Conservation (phyloP, 805 yeast genomes). For the Ogataea naganishii region DNA sequence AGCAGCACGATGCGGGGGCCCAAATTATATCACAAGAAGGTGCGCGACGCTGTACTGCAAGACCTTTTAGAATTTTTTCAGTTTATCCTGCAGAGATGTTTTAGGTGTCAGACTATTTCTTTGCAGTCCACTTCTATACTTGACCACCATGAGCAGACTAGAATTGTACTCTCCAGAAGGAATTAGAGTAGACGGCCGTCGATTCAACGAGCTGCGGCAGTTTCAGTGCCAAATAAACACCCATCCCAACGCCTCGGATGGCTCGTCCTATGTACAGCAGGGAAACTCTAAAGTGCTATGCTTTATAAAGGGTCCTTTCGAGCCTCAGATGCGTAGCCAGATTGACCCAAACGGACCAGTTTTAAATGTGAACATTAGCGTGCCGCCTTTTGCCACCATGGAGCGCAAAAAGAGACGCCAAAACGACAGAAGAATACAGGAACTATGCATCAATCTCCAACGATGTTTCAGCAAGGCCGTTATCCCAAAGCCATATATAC, state of each 20-base stretch:
- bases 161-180: constrained; percentile 97
- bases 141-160: constrained; percentile 27
- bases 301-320: constrained; percentile 83
- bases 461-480: constrained; percentile 70
- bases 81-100: no score
- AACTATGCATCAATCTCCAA: constrained; percentile 56
- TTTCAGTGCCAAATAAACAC: constrained; percentile 79
- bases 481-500: constrained; percentile 65
- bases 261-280: constrained; percentile 85
- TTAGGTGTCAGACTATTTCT: no score
- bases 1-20: no score
- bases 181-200: constrained; percentile 82
- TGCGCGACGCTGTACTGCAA: no score
- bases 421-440: constrained; percentile 63
- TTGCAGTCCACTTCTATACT: no score
- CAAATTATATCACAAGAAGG: no score
- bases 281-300: constrained; percentile 88
- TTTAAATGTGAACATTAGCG: constrained; percentile 53
- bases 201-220: constrained; percentile 87
- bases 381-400: constrained; percentile 74
- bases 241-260: constrained; percentile 83
- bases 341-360: constrained; percentile 45
- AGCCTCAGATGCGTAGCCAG: constrained; percentile 55
- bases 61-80: no score
- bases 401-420: constrained; percentile 62